phyloP scores from a whole-genome alignment of 23 red algal genomes.

The Gracilariopsis chorda region DNA sequence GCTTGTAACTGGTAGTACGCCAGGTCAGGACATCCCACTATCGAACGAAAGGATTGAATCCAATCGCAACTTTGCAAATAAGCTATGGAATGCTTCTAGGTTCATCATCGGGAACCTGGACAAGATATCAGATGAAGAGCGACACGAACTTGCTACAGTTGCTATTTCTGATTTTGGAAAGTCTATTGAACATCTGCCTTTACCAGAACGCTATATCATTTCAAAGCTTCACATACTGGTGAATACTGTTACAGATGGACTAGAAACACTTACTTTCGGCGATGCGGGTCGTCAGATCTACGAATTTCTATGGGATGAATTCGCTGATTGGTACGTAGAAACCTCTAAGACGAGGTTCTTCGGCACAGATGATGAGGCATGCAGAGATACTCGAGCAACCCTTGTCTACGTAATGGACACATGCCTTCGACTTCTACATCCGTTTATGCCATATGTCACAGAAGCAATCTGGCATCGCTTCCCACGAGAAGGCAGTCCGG shows the following conservation, averaged over 20 bases:
- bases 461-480: conserved; percentile 95
- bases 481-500: conserved; percentile 26
- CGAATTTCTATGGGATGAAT: conserved; percentile 99
- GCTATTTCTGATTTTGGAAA: conserved; percentile 15
- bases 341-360: conserved; percentile 82
- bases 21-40: conserved; percentile 94
- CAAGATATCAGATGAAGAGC: conserved; percentile 45
- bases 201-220: conserved; percentile 88
- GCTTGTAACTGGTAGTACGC: conserved; percentile 87
- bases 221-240: conserved; percentile 68
- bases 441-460: conserved; percentile 98
- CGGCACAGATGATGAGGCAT: not conserved
- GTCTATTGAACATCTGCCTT: not conserved
- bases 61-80: conserved; percentile 99
- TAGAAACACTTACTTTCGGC: conserved; percentile 70
- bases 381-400: conserved; percentile 39
- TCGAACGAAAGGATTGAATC: conserved; percentile 81
- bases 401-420: conserved; percentile 91
- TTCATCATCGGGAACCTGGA: conserved; percentile 80
- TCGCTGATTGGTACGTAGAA: conserved; percentile 99
- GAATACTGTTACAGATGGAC: conserved; percentile 28
- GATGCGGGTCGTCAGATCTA: conserved; percentile 78
- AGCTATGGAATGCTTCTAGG: conserved; percentile 94
- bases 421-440: conserved; percentile 92
- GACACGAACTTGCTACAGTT: not conserved